Evolutionary conservation across 208 protist genomes (phyloP).

Genomic region (Leishmania guyanensis): DNA sequence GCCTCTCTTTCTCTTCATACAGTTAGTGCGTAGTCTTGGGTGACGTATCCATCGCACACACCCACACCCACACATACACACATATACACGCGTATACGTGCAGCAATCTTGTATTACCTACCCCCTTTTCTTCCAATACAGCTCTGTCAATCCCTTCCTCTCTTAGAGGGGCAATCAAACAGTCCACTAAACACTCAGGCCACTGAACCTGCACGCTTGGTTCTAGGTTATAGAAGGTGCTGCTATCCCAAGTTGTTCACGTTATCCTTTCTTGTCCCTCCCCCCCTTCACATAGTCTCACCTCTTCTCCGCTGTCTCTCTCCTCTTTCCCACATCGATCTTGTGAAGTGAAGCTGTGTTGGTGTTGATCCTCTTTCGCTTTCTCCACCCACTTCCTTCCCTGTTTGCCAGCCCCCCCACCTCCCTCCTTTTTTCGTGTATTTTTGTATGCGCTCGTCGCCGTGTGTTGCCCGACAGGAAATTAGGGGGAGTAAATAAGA

Average conservation of each 20-base stretch:
- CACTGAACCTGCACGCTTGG: background rate
- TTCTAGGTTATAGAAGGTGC: background rate
- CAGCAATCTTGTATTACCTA: background rate
- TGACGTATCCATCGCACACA: background rate
- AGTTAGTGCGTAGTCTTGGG: background rate
- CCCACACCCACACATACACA: background rate
- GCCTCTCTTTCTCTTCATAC: background rate
- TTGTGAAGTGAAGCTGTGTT: background rate
- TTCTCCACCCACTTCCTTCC: background rate
- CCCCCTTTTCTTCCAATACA: background rate
- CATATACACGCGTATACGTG: background rate
- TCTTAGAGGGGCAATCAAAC: background rate
- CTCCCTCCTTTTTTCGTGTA: no score
- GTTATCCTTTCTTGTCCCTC: background rate
- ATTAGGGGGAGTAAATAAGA: no score
- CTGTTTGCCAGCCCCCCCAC: no score
- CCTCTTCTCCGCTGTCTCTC: background rate
- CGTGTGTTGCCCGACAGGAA: no score
- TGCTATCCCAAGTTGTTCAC: background rate
- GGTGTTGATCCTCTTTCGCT: background rate
- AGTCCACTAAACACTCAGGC: background rate
- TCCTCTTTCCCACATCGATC: background rate
- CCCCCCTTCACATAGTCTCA: background rate
- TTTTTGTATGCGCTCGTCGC: no score
- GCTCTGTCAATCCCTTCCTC: background rate